phyloP scores from a whole-genome alignment of 352 stramenopile species.

The Plasmopara halstedii region DNA sequence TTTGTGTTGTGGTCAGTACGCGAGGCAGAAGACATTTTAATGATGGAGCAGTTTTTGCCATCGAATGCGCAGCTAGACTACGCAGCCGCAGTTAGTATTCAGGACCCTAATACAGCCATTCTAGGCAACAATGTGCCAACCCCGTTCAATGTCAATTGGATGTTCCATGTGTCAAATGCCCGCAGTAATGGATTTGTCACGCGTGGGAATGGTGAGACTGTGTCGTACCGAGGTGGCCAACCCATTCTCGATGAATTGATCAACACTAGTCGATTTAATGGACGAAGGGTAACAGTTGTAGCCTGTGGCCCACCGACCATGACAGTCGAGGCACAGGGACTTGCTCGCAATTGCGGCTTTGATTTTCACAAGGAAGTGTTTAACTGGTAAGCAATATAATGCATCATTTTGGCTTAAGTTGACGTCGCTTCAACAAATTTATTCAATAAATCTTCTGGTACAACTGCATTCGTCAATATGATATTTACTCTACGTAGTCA shows the following conservation, averaged over 20 bases:
- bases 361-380: constrained; percentile 85
- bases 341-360: constrained; percentile 58
- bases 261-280: constrained; percentile 58
- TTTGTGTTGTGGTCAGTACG: constrained; percentile 62
- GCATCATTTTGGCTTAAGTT: constrained; percentile 7
- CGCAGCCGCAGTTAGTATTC: constrained; percentile 22
- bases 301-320: constrained; percentile 69
- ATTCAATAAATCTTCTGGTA: not conserved
- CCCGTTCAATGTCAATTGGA: constrained; percentile 43
- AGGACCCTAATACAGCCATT: constrained; percentile 42
- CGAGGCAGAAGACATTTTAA: constrained; percentile 50
- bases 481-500: constrained; percentile 54
- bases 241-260: constrained; percentile 63
- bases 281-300: constrained; percentile 55
- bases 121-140: constrained; percentile 9
- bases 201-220: constrained; percentile 41
- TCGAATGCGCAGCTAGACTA: constrained; percentile 39
- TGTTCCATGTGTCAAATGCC: constrained; percentile 55
- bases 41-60: constrained; percentile 64
- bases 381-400: constrained; percentile 42
- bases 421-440: not conserved
- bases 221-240: constrained; percentile 43
- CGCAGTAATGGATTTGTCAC: constrained; percentile 34
- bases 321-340: constrained; percentile 51
- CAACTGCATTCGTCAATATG: not conserved